Percentiles rank a stretch among this genome's conserved stretches.
These are phyloP conservation scores for Pseudocercospora pini-densiflorae DNA, from an alignment of 2,329 filamentous ascomycete genomes.

Conservation along the genomic window DNA sequence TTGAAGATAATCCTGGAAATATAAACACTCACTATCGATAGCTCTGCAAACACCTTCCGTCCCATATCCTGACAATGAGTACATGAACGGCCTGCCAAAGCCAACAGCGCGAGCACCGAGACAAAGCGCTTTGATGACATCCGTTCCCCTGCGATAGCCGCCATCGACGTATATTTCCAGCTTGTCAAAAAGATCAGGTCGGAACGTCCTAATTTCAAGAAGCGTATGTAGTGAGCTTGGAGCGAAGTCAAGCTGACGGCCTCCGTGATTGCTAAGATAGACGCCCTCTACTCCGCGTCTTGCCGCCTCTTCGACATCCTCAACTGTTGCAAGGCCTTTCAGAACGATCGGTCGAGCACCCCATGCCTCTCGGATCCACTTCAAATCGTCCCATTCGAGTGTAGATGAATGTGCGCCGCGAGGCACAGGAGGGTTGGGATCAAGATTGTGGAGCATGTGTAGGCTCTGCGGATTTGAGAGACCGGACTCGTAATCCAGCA, in stretches of 20 bases:
- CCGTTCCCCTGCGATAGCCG: constrained; percentile 84
- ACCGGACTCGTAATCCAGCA: constrained; percentile 45
- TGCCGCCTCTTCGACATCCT: constrained; percentile 82
- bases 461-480: no score
- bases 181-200: constrained; percentile 60
- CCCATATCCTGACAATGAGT: constrained; percentile 3
- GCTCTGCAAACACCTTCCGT: constrained; percentile 7
- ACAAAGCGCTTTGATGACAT: constrained; percentile 93
- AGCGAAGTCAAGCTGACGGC: constrained; percentile 89
- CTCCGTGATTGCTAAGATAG: constrained; percentile 94
- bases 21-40: neutral
- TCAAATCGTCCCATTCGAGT: constrained; percentile 26
- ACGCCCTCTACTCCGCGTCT: constrained; percentile 80
- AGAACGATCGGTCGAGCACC: neutral
- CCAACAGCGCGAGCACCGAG: constrained; percentile 66
- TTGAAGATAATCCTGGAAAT: no score
- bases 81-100: constrained; percentile 9
- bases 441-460: no score
- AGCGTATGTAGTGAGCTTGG: constrained; percentile 86
- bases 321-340: constrained; percentile 57
- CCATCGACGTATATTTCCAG: constrained; percentile 88
- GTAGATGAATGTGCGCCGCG: constrained; percentile 41
- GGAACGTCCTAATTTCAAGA: constrained; percentile 80
- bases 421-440: no score
- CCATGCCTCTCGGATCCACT: constrained; percentile 17